Percentiles rank a stretch among this genome's conserved stretches.
Conservation (phyloP, 2,329 filamentous ascomycete species). For the Pyrenochaeta sp. region DNA sequence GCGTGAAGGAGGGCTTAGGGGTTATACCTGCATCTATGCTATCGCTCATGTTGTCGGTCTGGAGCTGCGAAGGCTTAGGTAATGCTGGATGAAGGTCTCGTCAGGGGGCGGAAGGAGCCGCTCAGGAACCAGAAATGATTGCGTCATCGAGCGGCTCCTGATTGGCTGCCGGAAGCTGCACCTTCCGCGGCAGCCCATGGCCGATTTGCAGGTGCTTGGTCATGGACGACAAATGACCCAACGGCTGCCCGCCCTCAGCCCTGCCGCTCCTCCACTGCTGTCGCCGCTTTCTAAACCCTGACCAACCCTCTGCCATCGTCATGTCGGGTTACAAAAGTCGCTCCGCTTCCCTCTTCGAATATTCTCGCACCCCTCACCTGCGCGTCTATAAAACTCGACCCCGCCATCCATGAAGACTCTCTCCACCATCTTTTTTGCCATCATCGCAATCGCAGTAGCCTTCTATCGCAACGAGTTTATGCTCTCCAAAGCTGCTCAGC, state of each 20-base stretch:
- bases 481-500: slow-evolving; percentile 46
- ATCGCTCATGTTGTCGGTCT: too few relatives aligned
- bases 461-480: slow-evolving; percentile 51
- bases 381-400: slow-evolving; percentile 44
- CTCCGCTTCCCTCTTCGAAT: slow-evolving; percentile 35
- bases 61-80: too few relatives aligned
- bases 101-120: slow-evolving; percentile 2
- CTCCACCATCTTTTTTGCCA: slow-evolving; percentile 52
- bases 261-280: not conserved
- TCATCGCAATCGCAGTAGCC: slow-evolving; percentile 51
- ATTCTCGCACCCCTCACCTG: slow-evolving; percentile 35
- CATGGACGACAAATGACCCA: slow-evolving; percentile 26
- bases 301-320: too few relatives aligned
- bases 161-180: slow-evolving; percentile 13
- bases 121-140: too few relatives aligned
- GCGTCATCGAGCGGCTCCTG: not conserved
- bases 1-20: not conserved
- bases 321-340: too few relatives aligned
- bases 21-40: too few relatives aligned
- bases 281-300: slow-evolving; percentile 38
- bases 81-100: too few relatives aligned
- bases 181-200: slow-evolving; percentile 5
- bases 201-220: slow-evolving; percentile 25
- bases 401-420: slow-evolving; percentile 47
- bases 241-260: slow-evolving; percentile 12